These are phyloP conservation scores for Pharus latifolius DNA, from an alignment of 176 grass and related monocot species.

Conservation along the genomic window DNA sequence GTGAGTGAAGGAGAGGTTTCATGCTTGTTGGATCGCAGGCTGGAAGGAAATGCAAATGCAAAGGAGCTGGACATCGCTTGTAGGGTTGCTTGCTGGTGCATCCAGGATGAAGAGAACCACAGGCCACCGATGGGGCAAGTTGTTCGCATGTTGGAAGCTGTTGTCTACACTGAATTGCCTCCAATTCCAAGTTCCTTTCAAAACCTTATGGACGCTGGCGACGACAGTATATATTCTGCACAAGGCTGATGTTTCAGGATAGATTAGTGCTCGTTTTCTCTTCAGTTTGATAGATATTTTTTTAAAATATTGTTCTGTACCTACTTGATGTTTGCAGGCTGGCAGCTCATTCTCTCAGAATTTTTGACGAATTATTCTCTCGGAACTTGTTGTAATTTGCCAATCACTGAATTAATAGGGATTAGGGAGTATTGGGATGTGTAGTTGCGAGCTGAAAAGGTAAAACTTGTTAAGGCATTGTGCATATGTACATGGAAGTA, in stretches of 20 bases:
- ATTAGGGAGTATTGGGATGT: no score
- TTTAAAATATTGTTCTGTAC: no score
- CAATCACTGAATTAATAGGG: no score
- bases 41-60: not conserved
- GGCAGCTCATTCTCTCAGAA: no score
- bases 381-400: no score
- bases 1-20: constrained; percentile 22
- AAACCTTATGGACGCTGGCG: constrained; percentile 3
- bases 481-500: no score
- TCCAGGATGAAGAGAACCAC: not conserved
- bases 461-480: no score
- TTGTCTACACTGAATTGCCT: not conserved
- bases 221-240: not conserved
- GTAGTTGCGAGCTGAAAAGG: no score
- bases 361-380: no score
- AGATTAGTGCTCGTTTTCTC: no score
- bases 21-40: constrained; percentile 5
- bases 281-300: no score
- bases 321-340: no score
- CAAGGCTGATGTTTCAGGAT: not conserved
- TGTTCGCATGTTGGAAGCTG: constrained; percentile 4
- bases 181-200: constrained; percentile 11
- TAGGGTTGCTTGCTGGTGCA: constrained; percentile 19
- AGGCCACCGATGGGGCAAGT: not conserved
- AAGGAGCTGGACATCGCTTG: not conserved